Evolutionary conservation across 2,329 filamentous ascomycete species (phyloP), one percentile per base, ranked within the genome.

Genomic region (Cladosporium sp.): DNA sequence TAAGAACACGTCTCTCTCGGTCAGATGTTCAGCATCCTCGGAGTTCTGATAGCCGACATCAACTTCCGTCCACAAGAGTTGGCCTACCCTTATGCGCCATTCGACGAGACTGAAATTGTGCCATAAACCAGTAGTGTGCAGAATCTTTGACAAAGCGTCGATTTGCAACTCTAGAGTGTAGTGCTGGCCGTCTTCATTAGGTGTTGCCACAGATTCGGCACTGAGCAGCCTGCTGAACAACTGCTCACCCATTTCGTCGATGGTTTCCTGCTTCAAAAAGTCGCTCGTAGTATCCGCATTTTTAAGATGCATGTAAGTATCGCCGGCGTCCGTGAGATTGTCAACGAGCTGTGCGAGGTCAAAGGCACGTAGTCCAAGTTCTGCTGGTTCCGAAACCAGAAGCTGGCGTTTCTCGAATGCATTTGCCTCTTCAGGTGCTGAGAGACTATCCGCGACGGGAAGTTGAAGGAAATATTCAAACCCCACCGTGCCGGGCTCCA

Each of bases 1-100:
- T 4, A 82, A 60, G 15, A 80, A 57, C 61, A 79, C 73, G 47
- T 79, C 77, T 41, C 76, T 69, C 53, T 79, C 75, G 27, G 61
- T 63, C 55, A 65, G 67, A 11, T 66, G 49, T 15, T 55, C 43
- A 56, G 66, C 64, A 7, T 56, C 54, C 4, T 59, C 53, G 16
- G 57, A 45, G 7, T 55, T 54, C 4, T 59, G 53, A 15, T 57
- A 43, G 7, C 4, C 32, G n/a, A 16, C 13, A 7, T 32, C 27
- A 3, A 15, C 15, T 7, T 39, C 36, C 35, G 72, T 67, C 70
- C 71, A 76, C 5, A 77, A 58, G 6, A 74, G 54, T 50, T 76
- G 71, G 2, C 73, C 73, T 2, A 69, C 65, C 7, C 69, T 65
- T n/a, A 73, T 62, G 12, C 74, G 68, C 66, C 71, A 72, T 48